These are phyloP conservation scores for Byssothecium circinans DNA, from an alignment of 2,329 filamentous ascomycete species.

Conservation along the genomic window DNA sequence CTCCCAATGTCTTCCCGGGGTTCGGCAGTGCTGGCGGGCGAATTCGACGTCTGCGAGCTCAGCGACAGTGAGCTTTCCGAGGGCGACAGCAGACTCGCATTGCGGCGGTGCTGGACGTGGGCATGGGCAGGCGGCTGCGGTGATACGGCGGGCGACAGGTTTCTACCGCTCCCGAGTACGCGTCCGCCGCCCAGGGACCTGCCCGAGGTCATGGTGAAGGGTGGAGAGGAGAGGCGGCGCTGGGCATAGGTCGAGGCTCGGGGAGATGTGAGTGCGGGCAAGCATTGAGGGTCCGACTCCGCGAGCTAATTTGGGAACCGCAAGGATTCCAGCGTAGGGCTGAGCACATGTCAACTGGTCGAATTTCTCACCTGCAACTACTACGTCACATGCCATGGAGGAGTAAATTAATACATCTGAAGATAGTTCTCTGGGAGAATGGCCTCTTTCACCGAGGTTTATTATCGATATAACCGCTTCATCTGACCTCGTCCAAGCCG, in stretches of 20 bases:
- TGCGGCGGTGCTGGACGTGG: slow-evolving; percentile 33
- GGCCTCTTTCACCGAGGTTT: too few species aligned
- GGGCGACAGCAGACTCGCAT: slow-evolving; percentile 58
- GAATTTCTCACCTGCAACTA: too few species aligned
- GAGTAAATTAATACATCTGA: too few species aligned
- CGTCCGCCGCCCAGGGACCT: slow-evolving; percentile 85
- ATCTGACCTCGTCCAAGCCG: too few species aligned
- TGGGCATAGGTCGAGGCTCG: slow-evolving; percentile 19
- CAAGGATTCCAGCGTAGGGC: slow-evolving; percentile 17
- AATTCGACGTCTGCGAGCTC: slow-evolving; percentile 73
- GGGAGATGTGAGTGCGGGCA: slow-evolving; percentile 4
- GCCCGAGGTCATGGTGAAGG: slow-evolving; percentile 43
- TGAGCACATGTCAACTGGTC: too few species aligned
- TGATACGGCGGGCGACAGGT: slow-evolving; percentile 67
- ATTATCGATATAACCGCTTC: too few species aligned
- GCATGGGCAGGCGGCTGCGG: slow-evolving; percentile 30
- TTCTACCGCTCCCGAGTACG: slow-evolving; percentile 83
- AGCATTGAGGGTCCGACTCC: not conserved
- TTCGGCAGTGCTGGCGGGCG: slow-evolving; percentile 69
- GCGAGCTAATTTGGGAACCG: slow-evolving; percentile 12
- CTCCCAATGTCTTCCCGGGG: slow-evolving; percentile 74
- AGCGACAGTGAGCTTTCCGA: slow-evolving; percentile 76
- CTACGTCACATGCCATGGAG: too few species aligned
- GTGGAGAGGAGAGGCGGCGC: slow-evolving; percentile 19
- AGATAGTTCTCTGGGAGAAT: too few species aligned